Base-by-base conservation (phyloP, 495 filamentous ascomycete species). In the Talaromyces borbonicus region DNA sequence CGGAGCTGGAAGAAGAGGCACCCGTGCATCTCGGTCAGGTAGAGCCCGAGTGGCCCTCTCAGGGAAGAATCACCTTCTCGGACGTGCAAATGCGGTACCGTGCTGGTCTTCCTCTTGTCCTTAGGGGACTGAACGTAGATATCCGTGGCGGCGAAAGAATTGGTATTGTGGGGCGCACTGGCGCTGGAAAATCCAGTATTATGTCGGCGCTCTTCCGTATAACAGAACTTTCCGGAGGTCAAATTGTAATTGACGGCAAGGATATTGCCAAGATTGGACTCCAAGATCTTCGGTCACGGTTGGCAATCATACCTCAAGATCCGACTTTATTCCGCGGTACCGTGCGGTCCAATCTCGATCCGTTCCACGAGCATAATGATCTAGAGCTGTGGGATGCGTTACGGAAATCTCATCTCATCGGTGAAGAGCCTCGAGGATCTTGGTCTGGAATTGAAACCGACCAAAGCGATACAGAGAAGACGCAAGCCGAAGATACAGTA, bases 241-340 rank as follows among this genome's bases (percentile, higher is more conserved):
- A 67, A 35, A 95, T 98, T 59, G 79, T 74, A 9, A 94, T 96
- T 51, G 92, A 98, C 57, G 89, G 81, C n/a, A 60, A 95, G 16
- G 79, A 96, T 58, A 96, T 96, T 50, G 75, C 78, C 26, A 90
- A 71, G 0, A 68, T 98, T 23, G 90, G 90, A 3, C 76, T 96
- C 0, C 78, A 87, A 26, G 87, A 94, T 52, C 78, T 98, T 30
- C 82, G 90, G 5, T 89, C 85, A 3, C 79, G 89, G 5, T 74
- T 98, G 0, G 84, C 90, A 20, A 96, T 96, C 66, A 96, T 98
- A 57, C 90, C 90, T 1, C 90, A 98, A 61, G 90, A 96, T 56
- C 90, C 90, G 1, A 95, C 92, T 0, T 77, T 98, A 1, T 98
- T 98, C 77, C 78, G 80, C 23, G 90, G 90, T 32, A 95, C 90